Conservation (phyloP, 2,329 filamentous ascomycete species). For the Colletotrichum sidae region DNA sequence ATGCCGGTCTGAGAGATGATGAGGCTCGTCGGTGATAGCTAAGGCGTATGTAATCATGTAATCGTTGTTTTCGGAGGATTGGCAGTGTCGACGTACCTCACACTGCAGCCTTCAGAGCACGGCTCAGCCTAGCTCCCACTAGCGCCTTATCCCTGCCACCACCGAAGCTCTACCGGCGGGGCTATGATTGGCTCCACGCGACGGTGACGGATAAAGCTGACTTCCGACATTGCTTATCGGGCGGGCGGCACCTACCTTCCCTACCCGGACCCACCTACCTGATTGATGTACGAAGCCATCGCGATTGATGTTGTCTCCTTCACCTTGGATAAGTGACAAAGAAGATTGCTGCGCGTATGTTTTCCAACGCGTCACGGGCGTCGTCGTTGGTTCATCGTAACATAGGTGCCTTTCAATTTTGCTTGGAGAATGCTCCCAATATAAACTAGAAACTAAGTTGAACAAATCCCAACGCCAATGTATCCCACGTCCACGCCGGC, state of each 20-base stretch:
- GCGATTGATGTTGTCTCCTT: too few species aligned
- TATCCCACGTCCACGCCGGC: not conserved
- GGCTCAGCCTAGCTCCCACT: conserved; percentile 24
- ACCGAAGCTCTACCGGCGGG: conserved; percentile 27
- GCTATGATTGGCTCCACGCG: conserved; percentile 1
- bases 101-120: conserved; percentile 36
- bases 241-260: not conserved
- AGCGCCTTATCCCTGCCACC: conserved; percentile 24
- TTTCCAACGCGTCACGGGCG: too few species aligned
- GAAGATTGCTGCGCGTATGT: too few species aligned
- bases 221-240: not conserved
- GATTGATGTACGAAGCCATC: too few species aligned
- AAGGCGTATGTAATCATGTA: conserved; percentile 34
- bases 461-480: conserved; percentile 12
- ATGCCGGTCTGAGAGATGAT: not conserved
- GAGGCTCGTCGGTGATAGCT: conserved; percentile 14
- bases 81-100: conserved; percentile 34
- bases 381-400: too few species aligned
- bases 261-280: not conserved
- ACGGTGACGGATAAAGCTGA: not conserved
- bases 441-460: too few species aligned
- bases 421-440: too few species aligned
- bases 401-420: too few species aligned
- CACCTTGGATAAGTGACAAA: too few species aligned
- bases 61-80: conserved; percentile 37